Evolutionary conservation across 768 basidiomycete species (phyloP).

Genomic region (Mycena crocata): DNA sequence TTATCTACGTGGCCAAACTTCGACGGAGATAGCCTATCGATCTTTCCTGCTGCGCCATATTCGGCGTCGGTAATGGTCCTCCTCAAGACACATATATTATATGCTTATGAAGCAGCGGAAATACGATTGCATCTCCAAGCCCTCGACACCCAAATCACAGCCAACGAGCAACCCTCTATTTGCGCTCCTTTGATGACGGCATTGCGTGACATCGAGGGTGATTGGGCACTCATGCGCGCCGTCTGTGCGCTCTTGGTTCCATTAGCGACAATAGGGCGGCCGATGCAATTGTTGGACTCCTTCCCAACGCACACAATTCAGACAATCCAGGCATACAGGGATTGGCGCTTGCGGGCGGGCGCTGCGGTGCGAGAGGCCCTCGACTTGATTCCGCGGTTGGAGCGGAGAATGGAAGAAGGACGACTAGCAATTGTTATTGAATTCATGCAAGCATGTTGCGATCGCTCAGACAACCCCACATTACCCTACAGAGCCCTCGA

Average conservation of each 20-base stretch:
- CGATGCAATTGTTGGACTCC: constrained; percentile 10
- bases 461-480: neutral
- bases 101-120: constrained; percentile 23
- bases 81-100: constrained; percentile 24
- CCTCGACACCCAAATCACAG: constrained; percentile 8
- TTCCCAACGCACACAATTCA: constrained; percentile 21
- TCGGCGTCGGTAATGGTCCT: constrained; percentile 24
- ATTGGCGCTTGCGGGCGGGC: constrained; percentile 12
- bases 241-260: constrained; percentile 17
- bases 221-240: constrained; percentile 27
- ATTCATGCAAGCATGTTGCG: constrained; percentile 24
- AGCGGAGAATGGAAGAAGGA: constrained; percentile 25
- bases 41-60: constrained; percentile 20
- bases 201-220: neutral
- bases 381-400: constrained; percentile 18
- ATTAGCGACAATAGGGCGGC: constrained; percentile 12
- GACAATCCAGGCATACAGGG: constrained; percentile 10
- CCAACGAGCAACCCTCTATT: neutral
- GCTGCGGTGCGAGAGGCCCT: constrained; percentile 9
- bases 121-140: constrained; percentile 13
- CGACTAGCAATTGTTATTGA: constrained; percentile 24
- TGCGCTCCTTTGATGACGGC: neutral
- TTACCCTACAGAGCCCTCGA: constrained; percentile 24
- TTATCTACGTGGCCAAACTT: constrained; percentile 19
- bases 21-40: constrained; percentile 15